phyloP scores from a whole-genome alignment of 2,329 filamentous ascomycete species.

The Fusarium sulawesiense region DNA sequence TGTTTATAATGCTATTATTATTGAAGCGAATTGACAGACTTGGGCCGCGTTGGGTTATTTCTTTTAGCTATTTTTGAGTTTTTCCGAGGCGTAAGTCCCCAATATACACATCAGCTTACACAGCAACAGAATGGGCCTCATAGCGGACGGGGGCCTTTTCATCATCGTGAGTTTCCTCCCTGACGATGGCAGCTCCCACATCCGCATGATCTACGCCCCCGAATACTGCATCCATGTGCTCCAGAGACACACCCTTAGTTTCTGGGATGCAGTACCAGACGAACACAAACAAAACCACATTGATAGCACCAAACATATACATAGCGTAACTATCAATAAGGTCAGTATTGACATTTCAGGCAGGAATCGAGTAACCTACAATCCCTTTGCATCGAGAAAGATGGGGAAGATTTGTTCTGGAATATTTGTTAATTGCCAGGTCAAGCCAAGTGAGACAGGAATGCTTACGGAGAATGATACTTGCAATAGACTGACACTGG shows the following conservation, averaged over 20 bases:
- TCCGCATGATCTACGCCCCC: neutral
- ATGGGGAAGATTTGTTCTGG: conserved; percentile 6
- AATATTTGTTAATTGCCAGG: neutral
- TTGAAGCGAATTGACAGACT: no score
- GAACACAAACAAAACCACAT: neutral
- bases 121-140: no score
- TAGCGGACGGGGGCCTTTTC: neutral
- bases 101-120: rapidly evolving
- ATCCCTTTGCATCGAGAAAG: conserved; percentile 3
- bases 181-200: neutral
- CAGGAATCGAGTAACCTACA: neutral
- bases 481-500: conserved; percentile 13
- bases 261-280: conserved; percentile 13
- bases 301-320: conserved; percentile 12
- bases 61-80: no score
- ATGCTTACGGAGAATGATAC: conserved; percentile 7
- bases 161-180: neutral
- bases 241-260: neutral
- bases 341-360: neutral
- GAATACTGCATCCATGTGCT: conserved; percentile 4
- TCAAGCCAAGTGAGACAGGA: rapidly evolving
- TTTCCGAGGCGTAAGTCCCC: no score
- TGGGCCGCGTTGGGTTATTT: no score
- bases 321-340: neutral
- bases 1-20: no score